phyloP scores from a whole-genome alignment of 2,329 filamentous ascomycete genomes.

The Pseudogymnoascus sp. region DNA sequence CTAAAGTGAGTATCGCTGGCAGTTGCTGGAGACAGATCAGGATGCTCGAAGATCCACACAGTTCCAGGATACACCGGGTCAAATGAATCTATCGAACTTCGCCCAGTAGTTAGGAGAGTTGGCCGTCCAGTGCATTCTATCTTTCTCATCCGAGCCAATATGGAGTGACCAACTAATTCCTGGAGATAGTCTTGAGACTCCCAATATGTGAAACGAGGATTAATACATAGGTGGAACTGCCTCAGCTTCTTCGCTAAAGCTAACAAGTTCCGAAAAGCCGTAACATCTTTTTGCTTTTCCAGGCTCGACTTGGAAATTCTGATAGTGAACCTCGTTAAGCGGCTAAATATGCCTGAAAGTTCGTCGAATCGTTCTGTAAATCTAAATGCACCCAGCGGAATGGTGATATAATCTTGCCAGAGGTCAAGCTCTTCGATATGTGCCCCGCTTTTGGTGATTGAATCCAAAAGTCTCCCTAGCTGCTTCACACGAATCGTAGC shows the following conservation, averaged over 20 bases:
- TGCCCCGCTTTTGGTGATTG: background rate
- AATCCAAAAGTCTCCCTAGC: background rate
- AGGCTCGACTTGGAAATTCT: background rate
- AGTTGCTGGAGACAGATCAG: background rate
- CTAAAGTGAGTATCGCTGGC: background rate
- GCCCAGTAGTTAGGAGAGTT: background rate
- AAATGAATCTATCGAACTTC: background rate
- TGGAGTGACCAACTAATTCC: background rate
- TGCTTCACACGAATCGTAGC: background rate
- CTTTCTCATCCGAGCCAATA: background rate
- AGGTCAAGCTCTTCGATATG: background rate
- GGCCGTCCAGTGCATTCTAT: background rate
- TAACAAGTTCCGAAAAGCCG: background rate
- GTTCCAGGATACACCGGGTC: background rate
- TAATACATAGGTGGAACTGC: background rate
- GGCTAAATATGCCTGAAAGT: background rate
- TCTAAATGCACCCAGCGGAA: background rate
- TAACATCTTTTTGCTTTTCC: background rate
- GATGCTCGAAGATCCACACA: background rate
- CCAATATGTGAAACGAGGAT: background rate
- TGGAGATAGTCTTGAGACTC: background rate
- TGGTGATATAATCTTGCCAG: background rate
- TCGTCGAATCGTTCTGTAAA: background rate
- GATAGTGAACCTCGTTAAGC: background rate
- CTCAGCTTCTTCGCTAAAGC: background rate